Evolutionary conservation across 257 asterid genomes (phyloP).

Genomic region (Anisodus acutangulus): DNA sequence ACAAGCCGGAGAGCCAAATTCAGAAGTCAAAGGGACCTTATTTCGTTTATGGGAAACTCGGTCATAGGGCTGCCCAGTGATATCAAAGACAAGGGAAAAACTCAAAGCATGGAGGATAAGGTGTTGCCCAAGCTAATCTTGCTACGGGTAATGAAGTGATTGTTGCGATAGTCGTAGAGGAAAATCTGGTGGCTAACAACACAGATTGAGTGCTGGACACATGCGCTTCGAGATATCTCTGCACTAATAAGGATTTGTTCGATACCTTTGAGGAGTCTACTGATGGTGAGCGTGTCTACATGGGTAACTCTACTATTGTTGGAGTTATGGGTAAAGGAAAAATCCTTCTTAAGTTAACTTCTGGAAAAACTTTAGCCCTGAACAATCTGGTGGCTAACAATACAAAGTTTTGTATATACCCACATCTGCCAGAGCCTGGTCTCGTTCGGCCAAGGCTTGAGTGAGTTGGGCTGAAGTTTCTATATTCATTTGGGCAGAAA

Average conservation of each 20-base stretch:
- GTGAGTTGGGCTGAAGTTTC: too few relatives aligned
- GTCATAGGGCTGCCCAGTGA: too few relatives aligned
- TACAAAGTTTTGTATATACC: too few relatives aligned
- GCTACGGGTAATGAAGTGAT: neutral
- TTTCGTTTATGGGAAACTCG: too few relatives aligned
- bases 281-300: neutral
- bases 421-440: too few relatives aligned
- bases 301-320: neutral
- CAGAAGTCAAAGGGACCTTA: too few relatives aligned
- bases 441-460: too few relatives aligned
- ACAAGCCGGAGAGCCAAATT: too few relatives aligned
- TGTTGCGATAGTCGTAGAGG: neutral
- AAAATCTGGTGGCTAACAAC: neutral
- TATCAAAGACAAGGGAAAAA: neutral
- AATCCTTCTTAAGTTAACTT: neutral
- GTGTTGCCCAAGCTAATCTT: neutral
- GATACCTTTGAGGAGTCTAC: neutral
- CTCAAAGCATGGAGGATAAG: neutral
- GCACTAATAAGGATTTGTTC: neutral
- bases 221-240: neutral
- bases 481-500: too few relatives aligned
- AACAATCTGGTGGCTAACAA: too few relatives aligned
- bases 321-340: neutral
- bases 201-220: neutral
- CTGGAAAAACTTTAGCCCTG: too few relatives aligned